Conservation (phyloP, 495 filamentous ascomycete species). For the Bacidia rubella region DNA sequence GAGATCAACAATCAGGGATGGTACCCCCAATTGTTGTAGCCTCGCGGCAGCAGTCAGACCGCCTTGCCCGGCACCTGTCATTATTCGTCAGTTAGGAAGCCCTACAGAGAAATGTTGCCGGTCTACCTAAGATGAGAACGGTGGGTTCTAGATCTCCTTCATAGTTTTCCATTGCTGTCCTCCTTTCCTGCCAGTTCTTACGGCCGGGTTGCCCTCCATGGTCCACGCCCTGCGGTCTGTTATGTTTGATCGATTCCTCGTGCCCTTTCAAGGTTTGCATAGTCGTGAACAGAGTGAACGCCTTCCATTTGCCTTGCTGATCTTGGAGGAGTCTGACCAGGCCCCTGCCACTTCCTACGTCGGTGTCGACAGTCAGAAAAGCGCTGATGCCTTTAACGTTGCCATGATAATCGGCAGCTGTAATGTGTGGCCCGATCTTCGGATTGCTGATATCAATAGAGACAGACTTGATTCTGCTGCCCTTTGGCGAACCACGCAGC, state of each 20-base stretch:
- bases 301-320: slow-evolving; percentile 42
- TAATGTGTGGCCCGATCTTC: slow-evolving; percentile 33
- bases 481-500: slow-evolving; percentile 23
- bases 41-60: slow-evolving; percentile 52
- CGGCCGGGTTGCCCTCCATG: slow-evolving; percentile 34
- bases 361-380: slow-evolving; percentile 32
- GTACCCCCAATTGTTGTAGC: slow-evolving; percentile 55
- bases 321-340: slow-evolving; percentile 41
- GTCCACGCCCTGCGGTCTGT: slow-evolving; percentile 36
- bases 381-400: slow-evolving; percentile 30
- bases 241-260: slow-evolving; percentile 37
- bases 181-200: slow-evolving; percentile 53
- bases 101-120: slow-evolving; percentile 10
- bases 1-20: slow-evolving; percentile 50
- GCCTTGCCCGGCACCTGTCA: slow-evolving; percentile 32
- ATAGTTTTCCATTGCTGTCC: slow-evolving; percentile 43
- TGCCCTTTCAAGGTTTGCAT: not conserved
- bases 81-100: not conserved
- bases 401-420: slow-evolving; percentile 26
- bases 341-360: slow-evolving; percentile 42
- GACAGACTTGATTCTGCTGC: slow-evolving; percentile 29
- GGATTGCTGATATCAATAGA: slow-evolving; percentile 35
- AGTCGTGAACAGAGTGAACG: slow-evolving; percentile 36
- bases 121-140: slow-evolving; percentile 53
- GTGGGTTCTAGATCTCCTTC: slow-evolving; percentile 39